A percentile compares a stretch with the other conserved stretches of the same genome.
Conservation (phyloP, 2,329 filamentous ascomycete genomes). For the Chaetomium sp. region DNA sequence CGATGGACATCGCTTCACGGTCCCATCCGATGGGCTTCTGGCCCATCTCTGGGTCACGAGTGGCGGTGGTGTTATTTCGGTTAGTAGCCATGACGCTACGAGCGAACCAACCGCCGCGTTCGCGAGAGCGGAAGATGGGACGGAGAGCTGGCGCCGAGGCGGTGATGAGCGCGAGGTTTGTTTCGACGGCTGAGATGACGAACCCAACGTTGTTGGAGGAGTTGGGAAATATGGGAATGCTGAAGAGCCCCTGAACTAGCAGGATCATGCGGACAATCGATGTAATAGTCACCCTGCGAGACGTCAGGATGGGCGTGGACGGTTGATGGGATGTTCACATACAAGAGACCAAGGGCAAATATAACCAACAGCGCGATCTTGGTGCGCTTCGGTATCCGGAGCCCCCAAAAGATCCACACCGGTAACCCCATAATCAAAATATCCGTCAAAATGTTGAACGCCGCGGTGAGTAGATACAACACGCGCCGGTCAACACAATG, state of each 20-base stretch:
- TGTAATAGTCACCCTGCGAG: slow-evolving; percentile 30
- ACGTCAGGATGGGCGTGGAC: not conserved
- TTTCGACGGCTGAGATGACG: slow-evolving; percentile 34
- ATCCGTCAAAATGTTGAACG: slow-evolving; percentile 40
- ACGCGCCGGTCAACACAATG: slow-evolving; percentile 30
- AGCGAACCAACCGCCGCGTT: slow-evolving; percentile 29
- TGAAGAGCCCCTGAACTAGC: slow-evolving; percentile 30
- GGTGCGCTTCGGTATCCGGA: slow-evolving; percentile 26
- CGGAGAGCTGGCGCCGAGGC: slow-evolving; percentile 36
- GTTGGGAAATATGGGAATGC: slow-evolving; percentile 21
- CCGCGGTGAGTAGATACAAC: slow-evolving; percentile 31
- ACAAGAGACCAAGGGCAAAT: slow-evolving; percentile 30
- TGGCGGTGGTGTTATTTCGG: not conserved
- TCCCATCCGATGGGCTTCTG: slow-evolving; percentile 13
- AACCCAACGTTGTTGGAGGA: slow-evolving; percentile 30
- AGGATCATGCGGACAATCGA: slow-evolving; percentile 31
- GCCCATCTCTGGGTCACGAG: slow-evolving; percentile 20
- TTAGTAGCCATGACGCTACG: slow-evolving; percentile 21
- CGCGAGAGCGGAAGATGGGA: slow-evolving; percentile 30
- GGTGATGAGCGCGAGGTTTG: slow-evolving; percentile 37
- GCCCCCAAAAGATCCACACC: slow-evolving; percentile 30
- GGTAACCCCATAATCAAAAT: slow-evolving; percentile 37
- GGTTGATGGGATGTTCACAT: slow-evolving; percentile 6
- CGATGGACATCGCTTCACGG: not conserved
- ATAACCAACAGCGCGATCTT: slow-evolving; percentile 29